Percentiles rank a stretch among this genome's conserved stretches.
phyloP scores from a whole-genome alignment of 495 filamentous ascomycete species.

The Aspergillus steynii region DNA sequence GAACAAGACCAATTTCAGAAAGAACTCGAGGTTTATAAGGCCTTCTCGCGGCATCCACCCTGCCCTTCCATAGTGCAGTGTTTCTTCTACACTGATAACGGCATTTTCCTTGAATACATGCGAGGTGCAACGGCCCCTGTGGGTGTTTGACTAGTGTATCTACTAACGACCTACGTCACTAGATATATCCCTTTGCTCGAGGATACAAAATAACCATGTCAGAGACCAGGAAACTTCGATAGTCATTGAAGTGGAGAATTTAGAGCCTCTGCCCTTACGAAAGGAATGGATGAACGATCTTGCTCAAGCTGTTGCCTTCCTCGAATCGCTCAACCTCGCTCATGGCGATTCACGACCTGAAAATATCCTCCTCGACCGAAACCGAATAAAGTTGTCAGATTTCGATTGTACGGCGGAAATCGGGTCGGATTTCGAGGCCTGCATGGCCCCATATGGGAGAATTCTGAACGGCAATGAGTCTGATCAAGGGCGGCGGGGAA shows the following conservation, averaged over 20 bases:
- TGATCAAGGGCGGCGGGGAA: conserved; percentile 28
- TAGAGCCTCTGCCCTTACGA: conserved; percentile 33
- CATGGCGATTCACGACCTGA: conserved; percentile 36
- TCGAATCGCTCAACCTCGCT: conserved; percentile 40
- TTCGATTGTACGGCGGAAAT: conserved; percentile 33
- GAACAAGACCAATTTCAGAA: conserved; percentile 35
- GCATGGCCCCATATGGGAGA: conserved; percentile 29
- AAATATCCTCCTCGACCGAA: conserved; percentile 30
- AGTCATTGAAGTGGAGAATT: conserved; percentile 31
- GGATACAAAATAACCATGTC: conserved; percentile 29
- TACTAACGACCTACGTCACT: conserved; percentile 11
- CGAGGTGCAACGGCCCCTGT: conserved; percentile 26
- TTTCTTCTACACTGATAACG: conserved; percentile 30
- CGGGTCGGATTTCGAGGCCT: conserved; percentile 30
- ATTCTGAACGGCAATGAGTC: conserved; percentile 23
- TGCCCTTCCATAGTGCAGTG: conserved; percentile 36
- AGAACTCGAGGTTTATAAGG: conserved; percentile 35
- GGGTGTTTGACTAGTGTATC: conserved; percentile 5
- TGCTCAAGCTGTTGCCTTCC: conserved; percentile 37
- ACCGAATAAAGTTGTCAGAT: conserved; percentile 28
- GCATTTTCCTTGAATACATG: conserved; percentile 45
- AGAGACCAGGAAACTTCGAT: conserved; percentile 23
- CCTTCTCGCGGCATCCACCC: conserved; percentile 29
- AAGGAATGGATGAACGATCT: conserved; percentile 44
- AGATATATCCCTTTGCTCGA: conserved; percentile 26